Percentiles rank a stretch among this genome's conserved stretches.
phyloP scores from a whole-genome alignment of 2,329 filamentous ascomycete genomes.

The Colletotrichum cereale region DNA sequence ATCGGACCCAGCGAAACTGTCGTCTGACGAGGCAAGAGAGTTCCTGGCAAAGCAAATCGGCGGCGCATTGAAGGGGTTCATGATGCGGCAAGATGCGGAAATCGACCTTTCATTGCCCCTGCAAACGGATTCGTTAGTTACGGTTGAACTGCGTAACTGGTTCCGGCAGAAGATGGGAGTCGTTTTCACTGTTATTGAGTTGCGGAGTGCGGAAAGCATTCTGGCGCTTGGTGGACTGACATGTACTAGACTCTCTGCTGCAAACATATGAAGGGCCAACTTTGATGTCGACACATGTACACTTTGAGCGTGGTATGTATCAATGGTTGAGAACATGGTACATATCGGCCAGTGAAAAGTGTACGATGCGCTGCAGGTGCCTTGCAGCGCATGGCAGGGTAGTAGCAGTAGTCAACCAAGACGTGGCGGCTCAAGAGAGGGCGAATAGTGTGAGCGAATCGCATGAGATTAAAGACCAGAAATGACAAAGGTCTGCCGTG shows the following conservation, averaged over 20 bases:
- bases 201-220: slow-evolving; percentile 28
- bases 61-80: slow-evolving; percentile 25
- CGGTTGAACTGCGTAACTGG: slow-evolving; percentile 44
- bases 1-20: slow-evolving; percentile 3
- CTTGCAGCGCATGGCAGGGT: not conserved
- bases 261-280: not conserved
- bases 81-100: slow-evolving; percentile 39
- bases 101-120: slow-evolving; percentile 4
- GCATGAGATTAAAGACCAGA: slow-evolving; percentile 13
- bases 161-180: slow-evolving; percentile 41
- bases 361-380: slow-evolving; percentile 11
- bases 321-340: not conserved
- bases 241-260: slow-evolving; percentile 12
- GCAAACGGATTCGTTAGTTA: slow-evolving; percentile 44
- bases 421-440: slow-evolving; percentile 22
- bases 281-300: not conserved
- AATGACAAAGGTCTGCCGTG: slow-evolving; percentile 14
- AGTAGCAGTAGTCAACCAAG: slow-evolving; percentile 9
- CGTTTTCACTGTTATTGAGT: slow-evolving; percentile 18
- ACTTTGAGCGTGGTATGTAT: too few species aligned
- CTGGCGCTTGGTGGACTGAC: not conserved
- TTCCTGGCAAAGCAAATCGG: slow-evolving; percentile 30
- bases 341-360: not conserved
- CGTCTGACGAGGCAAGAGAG: slow-evolving; percentile 5
- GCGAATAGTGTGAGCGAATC: slow-evolving; percentile 26